Evolutionary conservation across 2,329 filamentous ascomycete genomes (phyloP).

Genomic region (Fonsecaea pugnacius): DNA sequence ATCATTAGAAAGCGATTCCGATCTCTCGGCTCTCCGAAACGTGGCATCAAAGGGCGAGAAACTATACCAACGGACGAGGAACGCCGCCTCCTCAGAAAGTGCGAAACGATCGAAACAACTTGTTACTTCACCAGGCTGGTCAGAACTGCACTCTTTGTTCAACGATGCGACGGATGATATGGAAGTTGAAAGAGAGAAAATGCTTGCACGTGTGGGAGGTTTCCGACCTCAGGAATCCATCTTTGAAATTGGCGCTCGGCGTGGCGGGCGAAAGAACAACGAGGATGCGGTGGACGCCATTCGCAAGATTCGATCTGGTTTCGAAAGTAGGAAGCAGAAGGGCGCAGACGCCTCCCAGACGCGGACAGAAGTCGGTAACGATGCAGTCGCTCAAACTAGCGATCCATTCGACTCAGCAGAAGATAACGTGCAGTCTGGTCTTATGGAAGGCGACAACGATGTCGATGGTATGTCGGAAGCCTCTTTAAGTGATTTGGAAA

Average conservation of each 20-base stretch:
- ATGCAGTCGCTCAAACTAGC: slow-evolving; percentile 27
- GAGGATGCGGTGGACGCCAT: slow-evolving; percentile 65
- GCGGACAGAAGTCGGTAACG: slow-evolving; percentile 43
- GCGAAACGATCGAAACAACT: slow-evolving; percentile 84
- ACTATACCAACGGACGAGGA: slow-evolving; percentile 86
- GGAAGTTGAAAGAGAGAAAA: slow-evolving; percentile 76
- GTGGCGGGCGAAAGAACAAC: slow-evolving; percentile 71
- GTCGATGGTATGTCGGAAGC: slow-evolving; percentile 63
- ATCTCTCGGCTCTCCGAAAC: slow-evolving; percentile 70
- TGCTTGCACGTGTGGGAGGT: slow-evolving; percentile 85
- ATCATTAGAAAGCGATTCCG: slow-evolving; percentile 72
- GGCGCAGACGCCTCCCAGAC: slow-evolving; percentile 39
- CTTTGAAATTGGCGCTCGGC: slow-evolving; percentile 86
- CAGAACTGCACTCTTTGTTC: slow-evolving; percentile 79
- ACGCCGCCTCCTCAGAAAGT: slow-evolving; percentile 86
- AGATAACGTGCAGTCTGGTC: slow-evolving; percentile 40
- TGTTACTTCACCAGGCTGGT: slow-evolving; percentile 70
- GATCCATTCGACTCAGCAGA: slow-evolving; percentile 43
- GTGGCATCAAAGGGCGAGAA: slow-evolving; percentile 90
- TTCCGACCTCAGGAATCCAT: slow-evolving; percentile 92
- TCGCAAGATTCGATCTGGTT: slow-evolving; percentile 48
- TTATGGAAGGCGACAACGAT: not conserved
- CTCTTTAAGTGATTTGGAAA: slow-evolving; percentile 66
- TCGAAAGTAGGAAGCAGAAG: slow-evolving; percentile 50
- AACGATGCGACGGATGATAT: slow-evolving; percentile 67